phyloP scores from a whole-genome alignment of 805 yeast species.

The Teunomyces panamensis region DNA sequence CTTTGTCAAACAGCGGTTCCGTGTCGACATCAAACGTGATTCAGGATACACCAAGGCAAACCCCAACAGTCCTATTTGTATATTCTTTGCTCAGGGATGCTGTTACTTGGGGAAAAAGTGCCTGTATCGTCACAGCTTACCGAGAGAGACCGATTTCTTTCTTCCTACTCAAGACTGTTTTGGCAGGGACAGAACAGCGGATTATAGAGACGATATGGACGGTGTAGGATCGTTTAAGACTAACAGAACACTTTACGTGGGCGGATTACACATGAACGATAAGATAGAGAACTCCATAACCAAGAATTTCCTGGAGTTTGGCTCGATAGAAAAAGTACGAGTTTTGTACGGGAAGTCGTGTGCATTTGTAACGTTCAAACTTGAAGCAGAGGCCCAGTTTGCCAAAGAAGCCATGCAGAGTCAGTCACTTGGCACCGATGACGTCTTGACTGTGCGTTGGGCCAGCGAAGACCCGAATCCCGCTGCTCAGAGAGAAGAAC shows the following conservation, averaged over 20 bases:
- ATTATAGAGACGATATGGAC: slow-evolving; percentile 87
- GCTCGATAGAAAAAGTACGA: slow-evolving; percentile 65
- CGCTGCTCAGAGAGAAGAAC: slow-evolving; percentile 48
- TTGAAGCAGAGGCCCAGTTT: slow-evolving; percentile 82
- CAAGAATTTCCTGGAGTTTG: slow-evolving; percentile 66
- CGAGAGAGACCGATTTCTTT: slow-evolving; percentile 54
- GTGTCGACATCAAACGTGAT: slow-evolving; percentile 60
- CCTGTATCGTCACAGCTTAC: slow-evolving; percentile 74
- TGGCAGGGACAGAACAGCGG: slow-evolving; percentile 83
- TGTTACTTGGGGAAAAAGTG: slow-evolving; percentile 80
- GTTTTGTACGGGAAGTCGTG: slow-evolving; percentile 61
- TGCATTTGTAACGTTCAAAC: slow-evolving; percentile 72
- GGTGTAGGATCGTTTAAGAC: slow-evolving; percentile 81
- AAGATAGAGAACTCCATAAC: slow-evolving; percentile 34
- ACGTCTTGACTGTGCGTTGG: slow-evolving; percentile 75
- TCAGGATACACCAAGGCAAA: slow-evolving; percentile 76
- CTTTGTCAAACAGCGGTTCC: slow-evolving; percentile 52
- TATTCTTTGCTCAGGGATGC: slow-evolving; percentile 86
- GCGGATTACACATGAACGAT: slow-evolving; percentile 47
- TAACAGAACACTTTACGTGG: slow-evolving; percentile 78
- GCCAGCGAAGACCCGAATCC: slow-evolving; percentile 89
- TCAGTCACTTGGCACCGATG: slow-evolving; percentile 61
- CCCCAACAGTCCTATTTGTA: slow-evolving; percentile 56
- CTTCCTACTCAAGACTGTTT: slow-evolving; percentile 80
- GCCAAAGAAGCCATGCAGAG: slow-evolving; percentile 93